Conservation (phyloP, 768 basidiomycete genomes). For the Hypholoma sublateritium region DNA sequence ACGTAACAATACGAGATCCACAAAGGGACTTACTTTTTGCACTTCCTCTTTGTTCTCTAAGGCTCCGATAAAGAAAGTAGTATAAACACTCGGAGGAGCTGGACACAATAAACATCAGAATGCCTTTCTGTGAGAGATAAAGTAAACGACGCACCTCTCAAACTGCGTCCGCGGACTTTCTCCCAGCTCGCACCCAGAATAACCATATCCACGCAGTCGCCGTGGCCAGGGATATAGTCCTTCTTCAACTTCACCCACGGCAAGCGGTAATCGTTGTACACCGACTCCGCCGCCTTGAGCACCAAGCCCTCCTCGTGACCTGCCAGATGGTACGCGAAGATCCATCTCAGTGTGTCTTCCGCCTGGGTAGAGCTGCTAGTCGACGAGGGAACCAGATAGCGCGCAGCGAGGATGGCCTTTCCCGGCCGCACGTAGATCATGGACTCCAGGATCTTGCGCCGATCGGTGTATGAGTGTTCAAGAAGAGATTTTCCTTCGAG, state of each 20-base stretch:
- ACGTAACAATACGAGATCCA: background rate
- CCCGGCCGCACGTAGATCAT: slow-evolving; percentile 55
- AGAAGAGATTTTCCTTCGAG: slow-evolving; percentile 63
- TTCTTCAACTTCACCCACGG: slow-evolving; percentile 90
- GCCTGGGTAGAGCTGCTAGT: slow-evolving; percentile 11
- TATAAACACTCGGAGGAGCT: slow-evolving; percentile 74
- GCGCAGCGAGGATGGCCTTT: slow-evolving; percentile 61
- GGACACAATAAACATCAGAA: background rate
- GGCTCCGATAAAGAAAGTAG: slow-evolving; percentile 80
- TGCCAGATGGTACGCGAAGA: slow-evolving; percentile 54
- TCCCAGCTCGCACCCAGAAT: slow-evolving; percentile 82
- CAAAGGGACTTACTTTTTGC: slow-evolving; percentile 16
- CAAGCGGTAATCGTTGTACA: slow-evolving; percentile 60
- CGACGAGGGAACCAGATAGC: slow-evolving; percentile 44
- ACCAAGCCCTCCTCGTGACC: slow-evolving; percentile 69
- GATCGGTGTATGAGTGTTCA: slow-evolving; percentile 50
- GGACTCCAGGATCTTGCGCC: slow-evolving; percentile 62
- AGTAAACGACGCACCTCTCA: slow-evolving; percentile 54
- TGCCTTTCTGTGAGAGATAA: background rate
- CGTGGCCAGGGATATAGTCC: slow-evolving; percentile 85
- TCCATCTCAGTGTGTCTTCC: slow-evolving; percentile 29
- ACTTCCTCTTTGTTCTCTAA: slow-evolving; percentile 48
- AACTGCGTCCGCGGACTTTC: slow-evolving; percentile 69
- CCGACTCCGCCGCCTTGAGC: slow-evolving; percentile 69
- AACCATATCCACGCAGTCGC: slow-evolving; percentile 79